Evolutionary conservation across 306 rosid species (phyloP), one percentile per base, ranked within the genome.

Genomic region (Bauhinia variegata): DNA sequence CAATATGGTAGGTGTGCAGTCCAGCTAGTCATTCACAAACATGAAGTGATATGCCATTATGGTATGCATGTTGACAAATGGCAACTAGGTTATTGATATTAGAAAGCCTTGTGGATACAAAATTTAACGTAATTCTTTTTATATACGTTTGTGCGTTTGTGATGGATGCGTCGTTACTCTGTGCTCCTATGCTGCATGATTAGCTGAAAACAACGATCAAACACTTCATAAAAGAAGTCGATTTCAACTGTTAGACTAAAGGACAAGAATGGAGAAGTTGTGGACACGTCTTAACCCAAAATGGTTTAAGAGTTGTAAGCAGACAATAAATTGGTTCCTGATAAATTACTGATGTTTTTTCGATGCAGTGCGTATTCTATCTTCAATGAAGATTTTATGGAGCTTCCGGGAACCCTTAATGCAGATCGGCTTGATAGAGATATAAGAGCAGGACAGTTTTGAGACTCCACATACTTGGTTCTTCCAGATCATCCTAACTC

Each of bases 321-420:
- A 17, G 60, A 56, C 50, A 59, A 37, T 37, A 68, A 57, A 41
- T 75, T 51, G 53, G 60, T 63, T 30, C 48, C n/a, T 38, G 67
- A 28, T 50, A 60, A 36, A 71, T 54, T 34, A 13, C 33, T 69
- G 18, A 17, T 46, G 8, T n/a, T 41, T 71, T 49, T 53, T 47
- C 58, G 66, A n/a, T 82, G 75, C 92, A 88, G 97, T 78, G 97
- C 97, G 31, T 93, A 93, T 80, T 93, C 97, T 16, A 88, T 93
- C 72, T 90, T 90, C 88, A 90, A 90, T 68, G 97, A 93, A 88
- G 92, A 85, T 78, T 93, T 90, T 58, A 85, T 85, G 80, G 97
- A 93, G 86, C 96, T 93, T 73, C 99, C 96, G 0, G 92, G 97
- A 55, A 90, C 96, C 11, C 85, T 88, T 2, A 93, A 90, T 51